Evolutionary conservation across 2,329 filamentous ascomycete species (phyloP), one percentile per base, ranked within the genome.

Genomic region (Ilyonectria sp.): DNA sequence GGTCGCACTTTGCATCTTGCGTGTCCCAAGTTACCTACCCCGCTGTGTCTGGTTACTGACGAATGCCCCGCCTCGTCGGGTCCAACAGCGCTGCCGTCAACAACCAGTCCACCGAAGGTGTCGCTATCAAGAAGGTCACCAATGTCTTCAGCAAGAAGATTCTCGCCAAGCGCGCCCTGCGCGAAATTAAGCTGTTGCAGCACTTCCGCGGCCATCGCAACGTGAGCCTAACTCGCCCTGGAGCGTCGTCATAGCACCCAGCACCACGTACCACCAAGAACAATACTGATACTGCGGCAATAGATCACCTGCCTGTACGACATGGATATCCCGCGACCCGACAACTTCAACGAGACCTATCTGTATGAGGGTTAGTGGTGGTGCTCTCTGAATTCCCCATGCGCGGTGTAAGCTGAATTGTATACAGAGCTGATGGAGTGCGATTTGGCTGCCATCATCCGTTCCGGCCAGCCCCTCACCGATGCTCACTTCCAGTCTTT

Each of bases 111-210:
- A 92, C 91, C 78, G 96, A 99, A 81, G 95, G 95, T 46, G 95
- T 99, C 70, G 96, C 96, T 77, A 96, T 99, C 87, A 99, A 99
- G 85, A 99, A 99, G 85, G 94, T 99, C 81, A 99, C 96, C 86
- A 99, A 99, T 93, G 95, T 99, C 77, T 99, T 99, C 84, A 98
- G 94, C 89, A 99, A 99, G 86, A 98, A 98, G 90, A 99, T 99
- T 76, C 89, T 99, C 74, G 96, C 96, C 77, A 99, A 99, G 91
- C 93, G 96, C 79, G 96, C 96, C 56, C 84, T 99, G 86, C 91
- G 96, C 82, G 96, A 99, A 86, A 98, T 99, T 85, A 99, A 98
- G 89, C 89, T 99, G 75, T 88, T 99, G 72, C 95, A 98, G 86
- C 96, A 99, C 84, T 99, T 99, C 86, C 90, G 96, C 77, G 93